A percentile compares a stretch with the other conserved stretches of the same genome.
Conservation (phyloP, 2,329 filamentous ascomycete genomes). For the Aphanoascus verrucosus region DNA sequence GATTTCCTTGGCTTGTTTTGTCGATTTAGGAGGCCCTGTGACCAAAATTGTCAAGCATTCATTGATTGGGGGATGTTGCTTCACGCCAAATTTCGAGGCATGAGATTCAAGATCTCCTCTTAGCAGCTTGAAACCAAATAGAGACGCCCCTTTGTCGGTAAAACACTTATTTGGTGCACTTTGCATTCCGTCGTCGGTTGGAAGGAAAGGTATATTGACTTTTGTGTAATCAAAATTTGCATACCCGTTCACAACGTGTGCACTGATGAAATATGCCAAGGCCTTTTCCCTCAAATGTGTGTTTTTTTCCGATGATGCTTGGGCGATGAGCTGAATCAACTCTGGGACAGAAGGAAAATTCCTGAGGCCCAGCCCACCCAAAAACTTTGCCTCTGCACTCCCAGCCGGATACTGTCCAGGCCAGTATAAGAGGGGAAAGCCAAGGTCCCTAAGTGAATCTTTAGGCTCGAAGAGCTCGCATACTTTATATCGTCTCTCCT, state of each 20-base stretch:
- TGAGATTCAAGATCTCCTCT: slow-evolving; percentile 65
- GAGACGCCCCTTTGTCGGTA: slow-evolving; percentile 62
- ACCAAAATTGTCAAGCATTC: slow-evolving; percentile 66
- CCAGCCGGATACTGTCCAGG: slow-evolving; percentile 57
- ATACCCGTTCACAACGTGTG: slow-evolving; percentile 71
- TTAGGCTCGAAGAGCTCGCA: slow-evolving; percentile 75
- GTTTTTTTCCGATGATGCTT: slow-evolving; percentile 44
- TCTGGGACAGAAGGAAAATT: slow-evolving; percentile 60
- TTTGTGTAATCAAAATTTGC: slow-evolving; percentile 48
- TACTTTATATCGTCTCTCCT: slow-evolving; percentile 54
- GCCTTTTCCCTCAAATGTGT: slow-evolving; percentile 52
- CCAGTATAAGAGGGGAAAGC: slow-evolving; percentile 72
- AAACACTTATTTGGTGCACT: slow-evolving; percentile 69
- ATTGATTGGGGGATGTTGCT: slow-evolving; percentile 65
- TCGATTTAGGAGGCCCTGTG: slow-evolving; percentile 57
- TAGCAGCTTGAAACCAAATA: slow-evolving; percentile 73
- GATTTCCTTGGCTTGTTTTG: slow-evolving; percentile 54
- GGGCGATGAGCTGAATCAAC: slow-evolving; percentile 67
- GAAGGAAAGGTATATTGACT: slow-evolving; percentile 54
- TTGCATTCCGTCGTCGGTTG: slow-evolving; percentile 57
- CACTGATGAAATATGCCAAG: slow-evolving; percentile 71
- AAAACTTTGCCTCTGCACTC: slow-evolving; percentile 63
- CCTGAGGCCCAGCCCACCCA: slow-evolving; percentile 62
- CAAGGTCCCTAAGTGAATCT: slow-evolving; percentile 55
- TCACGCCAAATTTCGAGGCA: slow-evolving; percentile 76